Evolutionary conservation across 2,329 filamentous ascomycete genomes (phyloP).

Genomic region (Mollisiaceae sp.): DNA sequence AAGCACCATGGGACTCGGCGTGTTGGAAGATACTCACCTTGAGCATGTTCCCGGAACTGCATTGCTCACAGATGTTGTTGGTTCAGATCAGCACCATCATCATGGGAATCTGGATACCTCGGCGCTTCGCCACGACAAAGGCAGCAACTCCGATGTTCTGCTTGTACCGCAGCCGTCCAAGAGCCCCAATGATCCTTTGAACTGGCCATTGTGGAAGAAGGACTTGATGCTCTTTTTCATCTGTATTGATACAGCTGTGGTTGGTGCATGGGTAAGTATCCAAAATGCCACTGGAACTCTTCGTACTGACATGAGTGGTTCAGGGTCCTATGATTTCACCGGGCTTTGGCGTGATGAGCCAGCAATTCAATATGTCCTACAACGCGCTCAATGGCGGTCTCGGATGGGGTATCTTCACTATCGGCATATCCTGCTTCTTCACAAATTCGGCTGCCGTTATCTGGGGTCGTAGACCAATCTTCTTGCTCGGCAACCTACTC

Average conservation of each 20-base stretch:
- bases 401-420: conserved; percentile 43
- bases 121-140: conserved; percentile 40
- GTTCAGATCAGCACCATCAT: conserved; percentile 42
- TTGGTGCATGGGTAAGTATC: conserved; percentile 40
- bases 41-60: conserved; percentile 34
- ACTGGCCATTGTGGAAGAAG: conserved; percentile 52
- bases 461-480: conserved; percentile 30
- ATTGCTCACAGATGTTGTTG: conserved; percentile 43
- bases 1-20: conserved; percentile 32
- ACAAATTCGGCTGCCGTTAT: conserved; percentile 26
- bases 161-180: conserved; percentile 57
- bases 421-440: conserved; percentile 39
- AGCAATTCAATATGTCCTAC: conserved; percentile 42
- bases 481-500: conserved; percentile 27
- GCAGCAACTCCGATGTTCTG: conserved; percentile 46
- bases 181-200: conserved; percentile 56
- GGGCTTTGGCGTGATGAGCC: conserved; percentile 43
- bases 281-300: not conserved
- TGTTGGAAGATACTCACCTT: conserved; percentile 34
- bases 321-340: conserved; percentile 45
- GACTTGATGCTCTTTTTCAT: conserved; percentile 47
- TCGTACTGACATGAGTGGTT: not conserved
- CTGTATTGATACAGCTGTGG: conserved; percentile 45
- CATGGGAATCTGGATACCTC: conserved; percentile 40
- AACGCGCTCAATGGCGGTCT: conserved; percentile 44